These are phyloP conservation scores for Trametes sp. DNA, from an alignment of 1,284 basidiomycete species.

Conservation along the genomic window DNA sequence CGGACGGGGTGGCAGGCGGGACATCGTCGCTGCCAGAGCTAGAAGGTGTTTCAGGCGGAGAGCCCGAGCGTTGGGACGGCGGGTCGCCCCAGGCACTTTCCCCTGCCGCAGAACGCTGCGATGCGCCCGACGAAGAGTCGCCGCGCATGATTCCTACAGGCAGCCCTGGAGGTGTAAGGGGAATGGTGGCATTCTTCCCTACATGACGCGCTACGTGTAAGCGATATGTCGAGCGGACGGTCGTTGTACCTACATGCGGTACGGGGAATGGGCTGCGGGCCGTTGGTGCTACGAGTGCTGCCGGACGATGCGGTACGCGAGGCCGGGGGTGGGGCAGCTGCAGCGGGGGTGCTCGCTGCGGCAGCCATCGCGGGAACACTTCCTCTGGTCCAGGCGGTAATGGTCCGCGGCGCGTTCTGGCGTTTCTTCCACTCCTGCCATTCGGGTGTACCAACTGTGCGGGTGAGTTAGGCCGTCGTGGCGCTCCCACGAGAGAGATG, in stretches of 20 bases:
- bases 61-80: not conserved
- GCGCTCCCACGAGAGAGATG: not conserved
- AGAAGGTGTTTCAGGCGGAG: not conserved
- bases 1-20: not conserved
- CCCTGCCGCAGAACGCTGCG: constrained; percentile 1
- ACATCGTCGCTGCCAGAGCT: constrained; percentile 7
- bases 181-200: constrained; percentile 7
- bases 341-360: not conserved
- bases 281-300: not conserved
- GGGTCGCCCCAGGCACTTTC: constrained; percentile 2
- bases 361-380: not conserved
- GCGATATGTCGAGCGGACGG: too few relatives aligned
- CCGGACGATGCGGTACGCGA: not conserved
- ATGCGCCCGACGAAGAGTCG: constrained; percentile 9
- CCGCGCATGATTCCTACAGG: constrained; percentile 8
- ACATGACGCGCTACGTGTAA: not conserved
- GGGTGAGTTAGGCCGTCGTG: not conserved
- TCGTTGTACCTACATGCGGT: constrained; percentile 8
- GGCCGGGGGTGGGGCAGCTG: not conserved
- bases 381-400: constrained; percentile 12
- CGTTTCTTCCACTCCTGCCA: constrained; percentile 22
- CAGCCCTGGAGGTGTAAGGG: constrained; percentile 9
- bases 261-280: not conserved
- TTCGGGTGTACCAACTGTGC: constrained; percentile 23
- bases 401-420: not conserved